Conservation (phyloP, 2,329 filamentous ascomycete species). For the Phyllosticta citribraziliensis region DNA sequence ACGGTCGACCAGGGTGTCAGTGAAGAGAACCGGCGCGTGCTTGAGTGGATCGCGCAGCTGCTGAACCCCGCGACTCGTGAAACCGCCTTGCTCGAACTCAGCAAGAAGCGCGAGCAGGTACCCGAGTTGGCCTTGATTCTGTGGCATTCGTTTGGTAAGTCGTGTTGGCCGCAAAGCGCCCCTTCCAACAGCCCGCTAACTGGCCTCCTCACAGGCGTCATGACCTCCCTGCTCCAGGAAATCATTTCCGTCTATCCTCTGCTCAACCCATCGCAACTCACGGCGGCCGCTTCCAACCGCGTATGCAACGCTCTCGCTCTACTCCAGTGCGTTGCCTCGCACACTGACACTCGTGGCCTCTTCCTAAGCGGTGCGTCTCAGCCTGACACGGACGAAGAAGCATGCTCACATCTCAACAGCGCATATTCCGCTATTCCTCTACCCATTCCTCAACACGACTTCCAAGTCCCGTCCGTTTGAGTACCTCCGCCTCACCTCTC, state of each 20-base stretch:
- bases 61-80: slow-evolving; percentile 81
- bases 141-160: slow-evolving; percentile 94
- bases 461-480: slow-evolving; percentile 97
- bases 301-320: slow-evolving; percentile 96
- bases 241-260: slow-evolving; percentile 98
- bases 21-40: slow-evolving; percentile 87
- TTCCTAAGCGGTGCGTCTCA: slow-evolving; percentile 72
- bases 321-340: slow-evolving; percentile 91
- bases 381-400: not conserved
- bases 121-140: slow-evolving; percentile 91
- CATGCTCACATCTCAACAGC: slow-evolving; percentile 43
- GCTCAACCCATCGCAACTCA: slow-evolving; percentile 92
- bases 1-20: slow-evolving; percentile 47
- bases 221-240: slow-evolving; percentile 94
- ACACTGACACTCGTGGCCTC: slow-evolving; percentile 88
- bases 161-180: not conserved
- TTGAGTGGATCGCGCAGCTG: slow-evolving; percentile 85
- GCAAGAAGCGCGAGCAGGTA: slow-evolving; percentile 97
- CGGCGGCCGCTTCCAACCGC: slow-evolving; percentile 90
- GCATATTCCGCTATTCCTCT: slow-evolving; percentile 94
- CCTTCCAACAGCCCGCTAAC: slow-evolving; percentile 14
- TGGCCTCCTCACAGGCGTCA: slow-evolving; percentile 58
- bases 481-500: slow-evolving; percentile 87
- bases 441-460: slow-evolving; percentile 96
- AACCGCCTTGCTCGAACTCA: slow-evolving; percentile 84